Evolutionary conservation across 2,329 filamentous ascomycete species (phyloP), one percentile per base, ranked within the genome.

Genomic region (Alternaria arborescens): DNA sequence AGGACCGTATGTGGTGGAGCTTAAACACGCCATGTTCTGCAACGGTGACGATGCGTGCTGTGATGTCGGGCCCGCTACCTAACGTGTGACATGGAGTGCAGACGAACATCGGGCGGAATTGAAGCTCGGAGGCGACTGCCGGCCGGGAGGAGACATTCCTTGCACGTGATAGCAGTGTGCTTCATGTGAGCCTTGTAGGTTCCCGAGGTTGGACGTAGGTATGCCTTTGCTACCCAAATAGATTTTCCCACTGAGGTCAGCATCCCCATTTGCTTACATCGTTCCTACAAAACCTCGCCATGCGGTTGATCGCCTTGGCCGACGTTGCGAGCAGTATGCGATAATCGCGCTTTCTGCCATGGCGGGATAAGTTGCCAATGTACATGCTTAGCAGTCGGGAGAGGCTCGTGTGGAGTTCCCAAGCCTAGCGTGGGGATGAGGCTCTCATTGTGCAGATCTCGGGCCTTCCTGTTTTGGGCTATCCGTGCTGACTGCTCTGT

Each of bases 41-140:
- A 54, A 53, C 50, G 26, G 50, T 67, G 67, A 61, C 62, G 62
- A 57, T 54, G 47, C 55, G 54, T 47, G 41, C 58, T 24, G 42
- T 44, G 52, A 53, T 16, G 32, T 38, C 62, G 66, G 65, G 58
- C 63, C 43, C 60, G 46, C 63, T 69, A 58, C 63, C 55, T 48
- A 48, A 62, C 43, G 50, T 56, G 36, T 57, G 54, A 42, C 26
- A 41, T 41, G 43, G 38, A 48, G 26, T 46, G 52, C 58, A 60
- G 53, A 42, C 30, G 41, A 32, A 32, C 16, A 40, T 57, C 47
- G 47, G 58, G 44, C 58, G 44, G 36, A 51, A 56, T 26, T 36
- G 40, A n/a, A n/a, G 40, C 40, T 24, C 43, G 43, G 42, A 54
- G 56, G 50, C 48, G 56, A 36, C 41, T 46, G 50, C 54, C 61